Percentiles rank a stretch among this genome's conserved stretches.
phyloP scores from a whole-genome alignment of 1,284 basidiomycete species.

The Mycena sp. region DNA sequence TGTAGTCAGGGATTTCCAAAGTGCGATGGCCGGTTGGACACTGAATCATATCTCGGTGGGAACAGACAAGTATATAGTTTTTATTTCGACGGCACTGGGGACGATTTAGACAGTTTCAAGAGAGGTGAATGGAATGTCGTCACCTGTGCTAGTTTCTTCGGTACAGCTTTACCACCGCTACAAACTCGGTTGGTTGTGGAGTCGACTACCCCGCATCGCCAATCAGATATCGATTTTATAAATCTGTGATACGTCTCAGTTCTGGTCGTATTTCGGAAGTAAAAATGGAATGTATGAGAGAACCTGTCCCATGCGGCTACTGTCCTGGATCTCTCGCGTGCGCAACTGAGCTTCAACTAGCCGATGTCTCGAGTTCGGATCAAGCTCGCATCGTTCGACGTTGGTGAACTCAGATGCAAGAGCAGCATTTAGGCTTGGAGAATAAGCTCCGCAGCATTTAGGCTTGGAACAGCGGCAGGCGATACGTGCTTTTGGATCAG shows the following conservation, averaged over 20 bases:
- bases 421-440: slow-evolving; percentile 5
- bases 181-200: slow-evolving; percentile 1
- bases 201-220: slow-evolving; percentile 6
- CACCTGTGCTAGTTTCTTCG: slow-evolving; percentile 9
- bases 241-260: slow-evolving; percentile 6
- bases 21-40: no score
- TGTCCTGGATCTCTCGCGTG: slow-evolving; percentile 15
- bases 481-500: neutral
- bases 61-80: no score
- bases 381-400: slow-evolving; percentile 8
- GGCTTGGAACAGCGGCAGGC: slow-evolving; percentile 12
- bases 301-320: slow-evolving; percentile 12
- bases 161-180: slow-evolving; percentile 8
- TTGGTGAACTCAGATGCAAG: slow-evolving; percentile 9
- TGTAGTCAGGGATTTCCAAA: no score
- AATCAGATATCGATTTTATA: slow-evolving; percentile 13
- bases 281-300: neutral
- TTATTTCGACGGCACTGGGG: no score
- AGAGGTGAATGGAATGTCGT: neutral
- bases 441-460: neutral
- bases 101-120: neutral
- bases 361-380: slow-evolving; percentile 14
- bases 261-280: neutral
- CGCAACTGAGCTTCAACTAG: slow-evolving; percentile 13
- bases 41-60: no score